Conservation (phyloP, 179 eudicot species). For the Heliamphora pulchella region DNA sequence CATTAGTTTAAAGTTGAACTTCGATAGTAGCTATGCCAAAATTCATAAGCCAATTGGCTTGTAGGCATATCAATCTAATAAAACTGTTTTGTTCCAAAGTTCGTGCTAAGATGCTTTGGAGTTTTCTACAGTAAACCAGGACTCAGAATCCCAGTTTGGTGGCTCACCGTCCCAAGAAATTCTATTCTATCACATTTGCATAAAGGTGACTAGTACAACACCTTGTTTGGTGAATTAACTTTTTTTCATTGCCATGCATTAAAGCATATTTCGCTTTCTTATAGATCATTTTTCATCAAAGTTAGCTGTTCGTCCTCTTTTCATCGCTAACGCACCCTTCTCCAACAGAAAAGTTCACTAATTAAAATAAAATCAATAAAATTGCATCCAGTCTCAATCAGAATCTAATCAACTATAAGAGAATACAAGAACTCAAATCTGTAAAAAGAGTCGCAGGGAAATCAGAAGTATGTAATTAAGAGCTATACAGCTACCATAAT, state of each 20-base stretch:
- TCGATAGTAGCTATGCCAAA: not conserved
- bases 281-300: not conserved
- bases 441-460: not conserved
- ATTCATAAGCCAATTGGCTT: not conserved
- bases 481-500: not conserved
- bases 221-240: not conserved
- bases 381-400: not conserved
- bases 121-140: not conserved
- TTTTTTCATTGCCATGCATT: not conserved
- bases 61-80: not conserved
- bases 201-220: not conserved
- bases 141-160: not conserved
- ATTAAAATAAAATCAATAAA: not conserved
- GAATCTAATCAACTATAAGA: not conserved
- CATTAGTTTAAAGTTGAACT: not conserved
- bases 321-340: not conserved
- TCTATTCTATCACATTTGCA: not conserved
- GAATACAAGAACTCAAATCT: not conserved
- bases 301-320: not conserved
- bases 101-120: not conserved
- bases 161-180: not conserved
- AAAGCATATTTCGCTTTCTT: not conserved
- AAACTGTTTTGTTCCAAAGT: not conserved
- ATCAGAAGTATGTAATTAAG: not conserved
- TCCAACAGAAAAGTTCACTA: not conserved